These are phyloP conservation scores for Skeletonema costatum DNA, from an alignment of 108 stramenopile species.

Conservation along the genomic window DNA sequence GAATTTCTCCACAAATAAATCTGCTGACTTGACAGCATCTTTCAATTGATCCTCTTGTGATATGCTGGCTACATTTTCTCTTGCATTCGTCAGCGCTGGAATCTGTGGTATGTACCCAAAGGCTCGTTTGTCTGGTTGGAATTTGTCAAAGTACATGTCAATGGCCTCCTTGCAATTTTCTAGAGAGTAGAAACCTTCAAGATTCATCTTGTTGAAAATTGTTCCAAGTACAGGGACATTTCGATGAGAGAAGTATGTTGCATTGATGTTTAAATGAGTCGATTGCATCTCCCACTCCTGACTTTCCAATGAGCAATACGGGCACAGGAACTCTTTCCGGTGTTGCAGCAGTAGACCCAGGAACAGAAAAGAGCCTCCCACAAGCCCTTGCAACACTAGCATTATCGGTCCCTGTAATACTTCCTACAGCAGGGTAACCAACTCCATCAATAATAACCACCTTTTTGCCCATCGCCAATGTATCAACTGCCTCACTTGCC, in stretches of 20 bases:
- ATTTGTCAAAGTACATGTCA: slow-evolving; percentile 72
- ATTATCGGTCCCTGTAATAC: slow-evolving; percentile 94
- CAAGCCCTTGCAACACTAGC: slow-evolving; percentile 81
- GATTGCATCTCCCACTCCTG: slow-evolving; percentile 94
- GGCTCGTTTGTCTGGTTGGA: slow-evolving; percentile 37
- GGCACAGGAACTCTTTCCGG: slow-evolving; percentile 47
- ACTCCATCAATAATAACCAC: slow-evolving; percentile 96
- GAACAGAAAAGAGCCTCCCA: slow-evolving; percentile 45
- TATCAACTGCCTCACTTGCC: slow-evolving; percentile 77
- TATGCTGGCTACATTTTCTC: slow-evolving; percentile 24
- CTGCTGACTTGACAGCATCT: slow-evolving; percentile 30
- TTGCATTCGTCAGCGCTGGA: slow-evolving; percentile 41
- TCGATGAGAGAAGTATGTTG: slow-evolving; percentile 80
- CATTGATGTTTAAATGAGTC: slow-evolving; percentile 97
- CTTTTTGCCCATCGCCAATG: slow-evolving; percentile 64
- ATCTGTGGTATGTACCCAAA: slow-evolving; percentile 87
- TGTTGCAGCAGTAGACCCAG: not conserved
- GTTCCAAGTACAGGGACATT: slow-evolving; percentile 86
- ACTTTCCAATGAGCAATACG: slow-evolving; percentile 74
- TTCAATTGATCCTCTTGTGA: slow-evolving; percentile 39
- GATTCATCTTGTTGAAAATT: slow-evolving; percentile 85
- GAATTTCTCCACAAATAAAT: slow-evolving; percentile 61
- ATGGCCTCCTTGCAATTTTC: slow-evolving; percentile 78
- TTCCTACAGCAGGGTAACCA: slow-evolving; percentile 96
- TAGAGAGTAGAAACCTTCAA: slow-evolving; percentile 86